Evolutionary conservation across 2,329 filamentous ascomycete genomes (phyloP).

Genomic region (Graphiopsis chlorocephala): DNA sequence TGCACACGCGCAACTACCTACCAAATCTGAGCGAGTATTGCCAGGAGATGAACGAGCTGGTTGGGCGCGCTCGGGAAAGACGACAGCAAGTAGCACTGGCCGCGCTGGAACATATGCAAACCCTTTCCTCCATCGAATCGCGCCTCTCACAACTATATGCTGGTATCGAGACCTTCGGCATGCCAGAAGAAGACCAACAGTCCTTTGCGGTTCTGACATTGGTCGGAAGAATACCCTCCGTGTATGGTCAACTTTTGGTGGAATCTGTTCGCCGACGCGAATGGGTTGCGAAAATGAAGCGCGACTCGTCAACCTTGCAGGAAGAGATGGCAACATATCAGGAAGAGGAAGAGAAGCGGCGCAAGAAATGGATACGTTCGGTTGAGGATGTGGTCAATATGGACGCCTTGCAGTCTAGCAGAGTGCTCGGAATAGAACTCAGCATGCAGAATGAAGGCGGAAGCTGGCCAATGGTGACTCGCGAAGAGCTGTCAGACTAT

Average conservation of each 20-base stretch:
- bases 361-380: slow-evolving; percentile 85
- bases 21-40: slow-evolving; percentile 59
- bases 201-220: slow-evolving; percentile 78
- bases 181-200: slow-evolving; percentile 72
- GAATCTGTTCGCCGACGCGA: slow-evolving; percentile 84
- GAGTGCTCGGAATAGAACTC: slow-evolving; percentile 74
- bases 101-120: slow-evolving; percentile 73
- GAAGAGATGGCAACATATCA: slow-evolving; percentile 92
- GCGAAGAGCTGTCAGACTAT: slow-evolving; percentile 75
- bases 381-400: slow-evolving; percentile 71
- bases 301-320: slow-evolving; percentile 79
- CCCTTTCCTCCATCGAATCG: slow-evolving; percentile 75
- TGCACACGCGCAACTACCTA: slow-evolving; percentile 62
- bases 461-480: slow-evolving; percentile 73
- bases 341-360: slow-evolving; percentile 85
- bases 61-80: slow-evolving; percentile 54
- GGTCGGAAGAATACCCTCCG: slow-evolving; percentile 78
- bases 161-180: slow-evolving; percentile 68
- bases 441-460: slow-evolving; percentile 78
- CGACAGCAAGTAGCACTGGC: slow-evolving; percentile 67
- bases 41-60: slow-evolving; percentile 54
- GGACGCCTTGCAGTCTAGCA: slow-evolving; percentile 63
- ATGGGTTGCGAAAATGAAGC: slow-evolving; percentile 87
- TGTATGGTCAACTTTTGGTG: slow-evolving; percentile 84
- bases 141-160: slow-evolving; percentile 69